Evolutionary conservation across 2,329 filamentous ascomycete species (phyloP).

Genomic region (Colletotrichum ledebouriae): DNA sequence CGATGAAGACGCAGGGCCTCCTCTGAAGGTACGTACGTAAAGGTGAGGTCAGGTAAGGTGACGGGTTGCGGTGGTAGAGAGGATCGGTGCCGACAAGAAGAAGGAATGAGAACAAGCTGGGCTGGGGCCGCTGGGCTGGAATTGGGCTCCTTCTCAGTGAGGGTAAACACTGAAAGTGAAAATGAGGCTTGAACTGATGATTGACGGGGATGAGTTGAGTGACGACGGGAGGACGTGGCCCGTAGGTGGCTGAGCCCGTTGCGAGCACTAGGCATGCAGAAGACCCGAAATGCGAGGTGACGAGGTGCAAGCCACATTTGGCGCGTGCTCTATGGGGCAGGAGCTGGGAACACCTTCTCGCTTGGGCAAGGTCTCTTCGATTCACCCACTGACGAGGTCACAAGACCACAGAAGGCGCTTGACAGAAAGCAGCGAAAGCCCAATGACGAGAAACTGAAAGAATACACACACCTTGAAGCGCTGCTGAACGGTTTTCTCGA

Average conservation of each 20-base stretch:
- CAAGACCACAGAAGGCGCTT: neutral
- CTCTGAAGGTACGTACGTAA: too few relatives aligned
- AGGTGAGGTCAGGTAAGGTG: neutral
- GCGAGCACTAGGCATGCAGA: neutral
- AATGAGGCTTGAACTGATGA: slow-evolving; percentile 34
- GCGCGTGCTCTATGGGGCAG: slow-evolving; percentile 5
- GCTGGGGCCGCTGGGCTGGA: slow-evolving; percentile 15
- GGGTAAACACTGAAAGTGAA: too few relatives aligned
- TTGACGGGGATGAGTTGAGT: neutral
- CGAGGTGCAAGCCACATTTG: slow-evolving; percentile 38
- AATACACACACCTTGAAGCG: slow-evolving; percentile 15
- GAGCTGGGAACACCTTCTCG: slow-evolving; percentile 22
- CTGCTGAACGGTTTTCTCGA: slow-evolving; percentile 3
- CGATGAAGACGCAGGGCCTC: too few relatives aligned
- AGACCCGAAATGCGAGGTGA: slow-evolving; percentile 17
- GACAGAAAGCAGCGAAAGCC: neutral
- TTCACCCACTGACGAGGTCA: slow-evolving; percentile 3
- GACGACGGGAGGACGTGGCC: slow-evolving; percentile 29
- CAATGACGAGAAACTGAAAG: neutral
- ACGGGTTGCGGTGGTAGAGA: too few relatives aligned
- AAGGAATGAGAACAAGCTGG: slow-evolving; percentile 15
- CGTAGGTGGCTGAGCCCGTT: slow-evolving; percentile 24
- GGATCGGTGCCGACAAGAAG: too few relatives aligned
- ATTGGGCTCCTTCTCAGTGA: neutral
- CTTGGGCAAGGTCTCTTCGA: neutral